phyloP scores from a whole-genome alignment of 1,139 yeast species.

The Zygoascus hellenicus region DNA sequence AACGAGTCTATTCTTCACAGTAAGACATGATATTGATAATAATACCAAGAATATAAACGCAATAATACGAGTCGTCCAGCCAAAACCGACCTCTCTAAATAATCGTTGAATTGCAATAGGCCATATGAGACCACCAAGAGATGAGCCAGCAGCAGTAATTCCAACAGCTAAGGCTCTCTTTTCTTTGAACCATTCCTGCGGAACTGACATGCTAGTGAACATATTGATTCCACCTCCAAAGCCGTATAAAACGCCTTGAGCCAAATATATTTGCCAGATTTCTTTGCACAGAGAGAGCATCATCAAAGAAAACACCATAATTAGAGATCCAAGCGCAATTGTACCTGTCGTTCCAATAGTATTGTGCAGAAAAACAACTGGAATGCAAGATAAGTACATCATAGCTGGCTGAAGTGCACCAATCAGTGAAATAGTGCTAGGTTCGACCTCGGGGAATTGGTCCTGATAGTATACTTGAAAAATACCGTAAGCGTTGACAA shows the following conservation, averaged over 20 bases:
- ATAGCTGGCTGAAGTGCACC: conserved; percentile 50
- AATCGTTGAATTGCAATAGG: conserved; percentile 39
- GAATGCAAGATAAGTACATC: conserved; percentile 41
- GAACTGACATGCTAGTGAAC: conserved; percentile 24
- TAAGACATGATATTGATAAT: conserved; percentile 33
- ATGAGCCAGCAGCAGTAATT: conserved; percentile 54
- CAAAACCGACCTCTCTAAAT: conserved; percentile 41
- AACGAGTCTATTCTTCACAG: conserved; percentile 29
- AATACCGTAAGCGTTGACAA: conserved; percentile 52
- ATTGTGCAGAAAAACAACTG: conserved; percentile 51
- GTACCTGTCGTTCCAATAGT: conserved; percentile 33
- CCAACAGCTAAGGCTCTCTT: conserved; percentile 55
- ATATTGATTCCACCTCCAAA: conserved; percentile 37
- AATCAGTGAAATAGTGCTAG: conserved; percentile 40
- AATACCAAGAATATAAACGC: conserved; percentile 42
- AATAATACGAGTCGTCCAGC: conserved; percentile 46
- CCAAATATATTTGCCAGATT: conserved; percentile 49
- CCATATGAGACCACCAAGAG: conserved; percentile 57
- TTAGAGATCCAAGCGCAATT: conserved; percentile 41
- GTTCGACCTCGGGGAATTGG: conserved; percentile 40
- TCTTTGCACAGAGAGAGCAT: conserved; percentile 45
- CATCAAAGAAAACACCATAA: conserved; percentile 45
- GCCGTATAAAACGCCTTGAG: conserved; percentile 50
- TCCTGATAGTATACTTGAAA: conserved; percentile 50
- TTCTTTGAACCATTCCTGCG: conserved; percentile 47